phyloP scores from a whole-genome alignment of 2,329 filamentous ascomycete genomes.

The Claviceps arundinis region DNA sequence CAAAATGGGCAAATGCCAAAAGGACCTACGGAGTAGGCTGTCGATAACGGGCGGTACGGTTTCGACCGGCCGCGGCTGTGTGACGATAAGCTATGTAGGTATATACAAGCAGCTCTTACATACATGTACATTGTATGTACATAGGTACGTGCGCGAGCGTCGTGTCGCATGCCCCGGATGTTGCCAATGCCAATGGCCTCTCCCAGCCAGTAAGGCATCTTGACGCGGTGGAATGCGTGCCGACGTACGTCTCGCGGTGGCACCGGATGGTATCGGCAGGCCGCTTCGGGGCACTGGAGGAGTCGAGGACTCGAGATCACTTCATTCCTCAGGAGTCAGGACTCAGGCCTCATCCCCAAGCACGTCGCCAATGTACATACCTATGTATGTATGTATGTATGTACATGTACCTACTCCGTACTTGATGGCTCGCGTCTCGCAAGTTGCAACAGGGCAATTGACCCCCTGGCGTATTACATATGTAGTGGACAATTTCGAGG shows the following conservation, averaged over 20 bases:
- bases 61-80: constrained; percentile 2
- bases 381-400: too few relatives aligned
- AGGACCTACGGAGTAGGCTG: background rate
- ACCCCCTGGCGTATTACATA: too few relatives aligned
- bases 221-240: background rate
- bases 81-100: background rate
- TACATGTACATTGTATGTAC: background rate
- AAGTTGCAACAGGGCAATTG: too few relatives aligned
- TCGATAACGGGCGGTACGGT: background rate
- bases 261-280: background rate
- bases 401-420: too few relatives aligned
- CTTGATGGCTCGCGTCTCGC: too few relatives aligned
- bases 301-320: background rate
- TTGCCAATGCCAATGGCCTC: background rate
- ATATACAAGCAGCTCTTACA: background rate
- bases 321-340: too few relatives aligned
- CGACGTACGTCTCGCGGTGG: background rate
- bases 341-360: too few relatives aligned
- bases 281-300: background rate
- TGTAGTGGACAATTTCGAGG: too few relatives aligned
- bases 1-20: background rate
- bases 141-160: background rate
- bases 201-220: background rate
- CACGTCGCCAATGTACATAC: too few relatives aligned
- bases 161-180: background rate